These are phyloP conservation scores for Neofusicoccum sp. DNA, from an alignment of 2,329 filamentous ascomycete genomes.

Conservation along the genomic window DNA sequence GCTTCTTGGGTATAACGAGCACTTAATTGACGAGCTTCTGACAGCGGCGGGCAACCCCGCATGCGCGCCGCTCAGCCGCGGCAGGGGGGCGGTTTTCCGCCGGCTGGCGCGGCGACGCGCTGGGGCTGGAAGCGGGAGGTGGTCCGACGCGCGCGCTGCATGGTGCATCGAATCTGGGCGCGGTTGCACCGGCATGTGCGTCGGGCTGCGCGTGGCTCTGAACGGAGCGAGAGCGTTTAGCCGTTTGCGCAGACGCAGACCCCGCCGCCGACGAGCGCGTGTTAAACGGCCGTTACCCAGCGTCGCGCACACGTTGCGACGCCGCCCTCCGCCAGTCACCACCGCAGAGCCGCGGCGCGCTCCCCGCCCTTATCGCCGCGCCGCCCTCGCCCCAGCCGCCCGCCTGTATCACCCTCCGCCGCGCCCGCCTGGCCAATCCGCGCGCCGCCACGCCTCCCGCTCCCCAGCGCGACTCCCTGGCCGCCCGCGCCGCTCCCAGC, in stretches of 20 bases:
- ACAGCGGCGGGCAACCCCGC: neutral
- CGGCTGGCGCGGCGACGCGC: neutral
- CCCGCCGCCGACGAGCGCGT: constrained; percentile 8
- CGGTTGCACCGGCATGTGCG: constrained; percentile 13
- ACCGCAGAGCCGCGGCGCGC: constrained; percentile 15
- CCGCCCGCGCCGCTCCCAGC: constrained; percentile 5
- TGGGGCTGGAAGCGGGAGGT: constrained; percentile 7
- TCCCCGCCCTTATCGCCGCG: constrained; percentile 4
- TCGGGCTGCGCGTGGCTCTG: constrained; percentile 15
- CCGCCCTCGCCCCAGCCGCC: neutral
- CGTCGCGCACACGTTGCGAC: constrained; percentile 7
- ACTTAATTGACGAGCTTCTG: constrained; percentile 5
- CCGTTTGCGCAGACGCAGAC: neutral
- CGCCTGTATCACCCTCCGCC: constrained; percentile 17
- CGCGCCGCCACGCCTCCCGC: neutral
- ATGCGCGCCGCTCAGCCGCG: neutral
- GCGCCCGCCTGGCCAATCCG: constrained; percentile 7
- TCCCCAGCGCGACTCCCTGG: constrained; percentile 4
- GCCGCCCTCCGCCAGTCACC: neutral
- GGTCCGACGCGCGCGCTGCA: neutral
- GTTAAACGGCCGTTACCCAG: constrained; percentile 2
- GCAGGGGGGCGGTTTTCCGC: neutral
- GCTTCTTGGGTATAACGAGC: neutral
- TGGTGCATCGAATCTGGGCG: neutral
- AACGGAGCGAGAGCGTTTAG: constrained; percentile 9